A percentile compares a stretch with the other conserved stretches of the same genome.
Conservation (phyloP, 331 rosid genomes). For the Pyrus hybrid region DNA sequence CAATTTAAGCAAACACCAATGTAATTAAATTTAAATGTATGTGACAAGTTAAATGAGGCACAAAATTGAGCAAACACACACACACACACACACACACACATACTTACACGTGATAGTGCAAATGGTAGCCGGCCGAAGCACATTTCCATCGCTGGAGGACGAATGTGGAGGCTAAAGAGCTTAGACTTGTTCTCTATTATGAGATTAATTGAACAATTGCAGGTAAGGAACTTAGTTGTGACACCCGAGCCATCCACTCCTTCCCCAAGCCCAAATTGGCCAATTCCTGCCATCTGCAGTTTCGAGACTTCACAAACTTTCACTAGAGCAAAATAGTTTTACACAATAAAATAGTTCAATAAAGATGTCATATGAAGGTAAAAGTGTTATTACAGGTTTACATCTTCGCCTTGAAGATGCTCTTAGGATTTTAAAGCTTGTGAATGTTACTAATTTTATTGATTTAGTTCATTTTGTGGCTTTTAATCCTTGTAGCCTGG, state of each 20-base stretch:
- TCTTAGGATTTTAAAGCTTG: no score
- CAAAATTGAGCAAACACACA: neutral
- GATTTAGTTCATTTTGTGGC: no score
- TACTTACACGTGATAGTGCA: slow-evolving; percentile 54
- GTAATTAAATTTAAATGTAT: neutral
- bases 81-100: no score
- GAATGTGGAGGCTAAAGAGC: slow-evolving; percentile 72
- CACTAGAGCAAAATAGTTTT: no score
- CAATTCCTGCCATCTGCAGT: slow-evolving; percentile 46
- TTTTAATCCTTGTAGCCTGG: no score
- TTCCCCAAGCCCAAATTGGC: slow-evolving; percentile 60
- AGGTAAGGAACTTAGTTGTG: slow-evolving; percentile 60
- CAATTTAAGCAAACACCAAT: neutral
- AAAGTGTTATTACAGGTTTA: no score
- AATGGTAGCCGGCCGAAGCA: slow-evolving; percentile 57
- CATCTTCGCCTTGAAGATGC: no score
- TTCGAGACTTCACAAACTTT: neutral
- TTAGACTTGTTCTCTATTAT: slow-evolving; percentile 63
- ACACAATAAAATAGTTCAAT: no score
- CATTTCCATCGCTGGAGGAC: slow-evolving; percentile 52
- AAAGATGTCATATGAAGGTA: no score
- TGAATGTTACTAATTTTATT: no score
- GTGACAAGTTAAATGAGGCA: neutral
- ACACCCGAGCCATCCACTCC: slow-evolving; percentile 88
- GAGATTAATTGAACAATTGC: slow-evolving; percentile 53